A percentile compares a stretch with the other conserved stretches of the same genome.
Conservation (phyloP, 2,329 filamentous ascomycete species). For the Colletotrichum sidae region DNA sequence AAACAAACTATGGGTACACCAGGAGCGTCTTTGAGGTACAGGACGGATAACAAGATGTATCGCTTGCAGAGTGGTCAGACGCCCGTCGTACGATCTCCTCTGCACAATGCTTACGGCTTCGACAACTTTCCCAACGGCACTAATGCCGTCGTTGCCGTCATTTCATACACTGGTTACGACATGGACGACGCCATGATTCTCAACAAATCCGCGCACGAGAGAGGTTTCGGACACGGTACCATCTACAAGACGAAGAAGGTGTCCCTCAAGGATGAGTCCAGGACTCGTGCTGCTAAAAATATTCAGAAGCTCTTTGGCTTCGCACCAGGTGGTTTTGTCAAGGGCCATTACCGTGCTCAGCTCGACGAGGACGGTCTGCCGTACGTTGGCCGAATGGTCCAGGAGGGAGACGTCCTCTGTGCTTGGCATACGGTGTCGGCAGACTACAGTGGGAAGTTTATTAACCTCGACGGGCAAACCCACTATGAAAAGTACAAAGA, state of each 20-base stretch:
- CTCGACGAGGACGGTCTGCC: constrained; percentile 92
- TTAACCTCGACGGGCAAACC: constrained; percentile 88
- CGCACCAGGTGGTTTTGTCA: constrained; percentile 79
- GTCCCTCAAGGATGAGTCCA: constrained; percentile 82
- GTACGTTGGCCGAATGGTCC: constrained; percentile 80
- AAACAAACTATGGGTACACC: constrained; percentile 99
- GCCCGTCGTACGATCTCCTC: constrained; percentile 88
- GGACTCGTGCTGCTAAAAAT: constrained; percentile 73
- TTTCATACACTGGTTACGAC: constrained; percentile 98
- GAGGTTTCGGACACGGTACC: constrained; percentile 94
- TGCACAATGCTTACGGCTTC: constrained; percentile 95
- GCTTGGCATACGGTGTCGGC: constrained; percentile 90
- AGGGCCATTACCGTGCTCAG: constrained; percentile 75
- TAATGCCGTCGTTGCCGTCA: constrained; percentile 96
- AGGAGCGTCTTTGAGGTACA: constrained; percentile 83
- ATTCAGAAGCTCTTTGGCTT: constrained; percentile 91
- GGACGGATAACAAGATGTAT: constrained; percentile 98
- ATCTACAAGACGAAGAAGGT: constrained; percentile 98
- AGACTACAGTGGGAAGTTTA: constrained; percentile 80
- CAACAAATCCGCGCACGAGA: constrained; percentile 96
- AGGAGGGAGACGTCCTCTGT: constrained; percentile 85
- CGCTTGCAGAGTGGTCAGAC: constrained; percentile 95
- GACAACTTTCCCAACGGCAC: constrained; percentile 98
- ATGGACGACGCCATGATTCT: constrained; percentile 99
- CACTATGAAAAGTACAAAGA: constrained; percentile 97